These are phyloP conservation scores for Cladosporium sp. DNA, from an alignment of 2,329 filamentous ascomycete species.

Conservation along the genomic window DNA sequence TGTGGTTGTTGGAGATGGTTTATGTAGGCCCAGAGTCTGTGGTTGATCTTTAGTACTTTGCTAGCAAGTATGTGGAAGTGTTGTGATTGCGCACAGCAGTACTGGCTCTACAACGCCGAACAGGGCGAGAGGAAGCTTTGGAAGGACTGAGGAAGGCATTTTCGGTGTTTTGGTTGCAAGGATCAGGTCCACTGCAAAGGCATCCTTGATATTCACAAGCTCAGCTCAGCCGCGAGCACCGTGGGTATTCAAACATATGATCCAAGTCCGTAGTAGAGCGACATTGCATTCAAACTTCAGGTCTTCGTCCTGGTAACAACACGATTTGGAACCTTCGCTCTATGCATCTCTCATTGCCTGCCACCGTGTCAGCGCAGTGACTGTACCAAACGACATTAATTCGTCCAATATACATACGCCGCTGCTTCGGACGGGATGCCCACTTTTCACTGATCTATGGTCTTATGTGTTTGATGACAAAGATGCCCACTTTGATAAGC, in stretches of 20 bases:
- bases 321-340: background rate
- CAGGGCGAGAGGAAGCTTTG: constrained; percentile 20
- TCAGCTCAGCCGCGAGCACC: background rate
- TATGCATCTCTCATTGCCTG: background rate
- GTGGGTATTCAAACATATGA: background rate
- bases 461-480: background rate
- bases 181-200: background rate
- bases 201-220: background rate
- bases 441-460: background rate
- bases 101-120: constrained; percentile 25
- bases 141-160: constrained; percentile 21
- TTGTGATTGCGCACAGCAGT: constrained; percentile 17
- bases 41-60: background rate
- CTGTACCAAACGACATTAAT: background rate
- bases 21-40: constrained; percentile 23
- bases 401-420: background rate
- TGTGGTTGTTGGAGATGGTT: constrained; percentile 15
- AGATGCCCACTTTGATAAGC: no score
- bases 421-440: no score
- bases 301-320: background rate
- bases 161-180: background rate
- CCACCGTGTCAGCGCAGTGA: background rate
- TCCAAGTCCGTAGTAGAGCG: background rate
- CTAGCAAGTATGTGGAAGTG: background rate
- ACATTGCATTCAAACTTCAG: background rate